Evolutionary conservation across 2,329 filamentous ascomycete species (phyloP).

Genomic region (Madurella mycetomatis): DNA sequence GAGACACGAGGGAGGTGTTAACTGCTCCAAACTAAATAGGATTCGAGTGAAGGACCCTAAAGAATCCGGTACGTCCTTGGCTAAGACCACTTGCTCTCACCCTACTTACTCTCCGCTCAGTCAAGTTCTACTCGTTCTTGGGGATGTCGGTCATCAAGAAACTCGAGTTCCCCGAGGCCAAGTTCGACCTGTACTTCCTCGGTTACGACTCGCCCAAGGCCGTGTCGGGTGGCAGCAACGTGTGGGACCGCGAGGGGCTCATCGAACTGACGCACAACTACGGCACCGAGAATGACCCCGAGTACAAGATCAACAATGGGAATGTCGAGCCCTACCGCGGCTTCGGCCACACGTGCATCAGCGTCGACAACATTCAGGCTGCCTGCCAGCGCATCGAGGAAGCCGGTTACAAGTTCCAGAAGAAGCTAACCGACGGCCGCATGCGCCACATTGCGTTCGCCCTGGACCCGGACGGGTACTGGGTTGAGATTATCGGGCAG

Average conservation of each 20-base stretch:
- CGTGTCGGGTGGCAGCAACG: conserved; percentile 64
- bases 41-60: conserved; percentile 93
- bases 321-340: conserved; percentile 84
- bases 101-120: conserved; percentile 32
- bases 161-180: conserved; percentile 76
- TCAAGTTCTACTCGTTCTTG: conserved; percentile 92
- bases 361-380: conserved; percentile 78
- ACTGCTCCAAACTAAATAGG: conserved; percentile 44
- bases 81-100: neutral
- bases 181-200: conserved; percentile 95
- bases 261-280: conserved; percentile 83
- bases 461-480: conserved; percentile 82
- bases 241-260: conserved; percentile 80
- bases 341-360: conserved; percentile 83
- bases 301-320: conserved; percentile 79
- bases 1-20: too few relatives aligned
- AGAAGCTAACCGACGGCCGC: conserved; percentile 82
- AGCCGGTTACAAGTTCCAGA: conserved; percentile 90
- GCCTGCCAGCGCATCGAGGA: conserved; percentile 87
- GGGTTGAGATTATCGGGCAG: conserved; percentile 78
- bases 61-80: conserved; percentile 55
- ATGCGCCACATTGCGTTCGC: conserved; percentile 89
- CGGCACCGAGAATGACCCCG: conserved; percentile 79
- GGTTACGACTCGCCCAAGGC: conserved; percentile 77
- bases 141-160: conserved; percentile 82